phyloP scores from a whole-genome alignment of 805 yeast species.

The Sugiyamaella chiloensis region DNA sequence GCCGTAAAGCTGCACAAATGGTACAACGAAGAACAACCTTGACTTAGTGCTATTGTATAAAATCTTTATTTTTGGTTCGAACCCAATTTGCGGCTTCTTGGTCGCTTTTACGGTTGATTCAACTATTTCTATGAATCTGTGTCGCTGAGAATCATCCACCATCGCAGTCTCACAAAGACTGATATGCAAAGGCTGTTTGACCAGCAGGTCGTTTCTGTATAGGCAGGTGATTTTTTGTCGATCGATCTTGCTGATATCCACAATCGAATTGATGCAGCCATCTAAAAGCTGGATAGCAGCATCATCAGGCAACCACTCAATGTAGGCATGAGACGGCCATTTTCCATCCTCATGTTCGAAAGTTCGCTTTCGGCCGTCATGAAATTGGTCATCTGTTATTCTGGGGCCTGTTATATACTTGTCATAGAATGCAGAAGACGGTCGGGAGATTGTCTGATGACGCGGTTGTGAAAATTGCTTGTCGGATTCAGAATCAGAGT shows the following conservation, averaged over 20 bases:
- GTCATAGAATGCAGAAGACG: slow-evolving; percentile 25
- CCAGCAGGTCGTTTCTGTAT: slow-evolving; percentile 23
- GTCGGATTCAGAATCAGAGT: slow-evolving; percentile 5
- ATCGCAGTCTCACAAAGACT: slow-evolving; percentile 29
- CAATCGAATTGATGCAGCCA: not conserved
- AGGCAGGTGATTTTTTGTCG: slow-evolving; percentile 14
- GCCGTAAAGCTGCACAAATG: not conserved
- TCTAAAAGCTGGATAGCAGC: slow-evolving; percentile 5
- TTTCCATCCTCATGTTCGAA: slow-evolving; percentile 24
- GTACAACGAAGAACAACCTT: slow-evolving; percentile 5
- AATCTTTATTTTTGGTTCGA: slow-evolving; percentile 2
- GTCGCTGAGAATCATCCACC: slow-evolving; percentile 18
- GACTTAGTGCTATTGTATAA: slow-evolving; percentile 4
- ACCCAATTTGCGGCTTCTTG: not conserved
- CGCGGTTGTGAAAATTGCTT: slow-evolving; percentile 16
- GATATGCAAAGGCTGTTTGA: slow-evolving; percentile 26
- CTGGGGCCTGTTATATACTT: slow-evolving; percentile 22
- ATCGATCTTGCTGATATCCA: not conserved
- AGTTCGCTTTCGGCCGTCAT: slow-evolving; percentile 22
- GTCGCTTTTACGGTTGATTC: not conserved
- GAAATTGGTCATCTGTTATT: slow-evolving; percentile 17
- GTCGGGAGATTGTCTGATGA: too few relatives aligned
- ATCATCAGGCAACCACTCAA: slow-evolving; percentile 27
- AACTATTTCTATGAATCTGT: slow-evolving; percentile 10
- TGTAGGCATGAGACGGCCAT: slow-evolving; percentile 29